Evolutionary conservation across 352 stramenopile genomes (phyloP).

Genomic region (Pythium periplocum): DNA sequence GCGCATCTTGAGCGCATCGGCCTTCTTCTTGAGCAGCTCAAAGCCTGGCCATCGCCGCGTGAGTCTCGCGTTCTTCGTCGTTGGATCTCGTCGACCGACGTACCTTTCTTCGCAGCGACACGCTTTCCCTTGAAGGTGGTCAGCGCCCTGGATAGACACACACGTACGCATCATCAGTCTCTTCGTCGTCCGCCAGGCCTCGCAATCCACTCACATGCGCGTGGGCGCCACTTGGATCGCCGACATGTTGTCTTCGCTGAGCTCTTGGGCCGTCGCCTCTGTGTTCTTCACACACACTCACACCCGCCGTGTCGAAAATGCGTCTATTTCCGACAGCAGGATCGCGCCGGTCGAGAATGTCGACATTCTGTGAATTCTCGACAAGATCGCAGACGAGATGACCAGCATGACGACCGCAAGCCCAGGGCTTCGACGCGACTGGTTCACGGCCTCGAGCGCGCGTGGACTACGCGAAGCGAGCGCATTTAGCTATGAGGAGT

Average conservation of each 20-base stretch:
- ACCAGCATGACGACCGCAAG: too few relatives aligned
- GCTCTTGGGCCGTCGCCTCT: too few relatives aligned
- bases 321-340: too few relatives aligned
- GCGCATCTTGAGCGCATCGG: constrained; percentile 97
- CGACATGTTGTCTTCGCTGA: constrained; percentile 20
- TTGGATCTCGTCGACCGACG: too few relatives aligned
- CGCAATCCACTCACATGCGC: constrained; percentile 56
- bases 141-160: constrained; percentile 45
- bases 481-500: constrained; percentile 35
- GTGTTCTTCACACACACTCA: too few relatives aligned
- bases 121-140: constrained; percentile 82
- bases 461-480: constrained; percentile 27
- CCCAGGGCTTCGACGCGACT: constrained; percentile 21
- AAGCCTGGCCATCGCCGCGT: constrained; percentile 33
- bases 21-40: constrained; percentile 96
- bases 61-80: neutral
- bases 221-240: constrained; percentile 66
- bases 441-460: constrained; percentile 40
- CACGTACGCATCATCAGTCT: too few relatives aligned
- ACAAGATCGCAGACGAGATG: too few relatives aligned
- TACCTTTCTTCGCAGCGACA: constrained; percentile 85
- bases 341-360: too few relatives aligned
- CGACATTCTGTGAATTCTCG: too few relatives aligned
- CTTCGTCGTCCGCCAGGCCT: neutral
- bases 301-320: too few relatives aligned